Evolutionary conservation across 805 yeast genomes (phyloP).

Genomic region (Alloascoidea hylecoeti): DNA sequence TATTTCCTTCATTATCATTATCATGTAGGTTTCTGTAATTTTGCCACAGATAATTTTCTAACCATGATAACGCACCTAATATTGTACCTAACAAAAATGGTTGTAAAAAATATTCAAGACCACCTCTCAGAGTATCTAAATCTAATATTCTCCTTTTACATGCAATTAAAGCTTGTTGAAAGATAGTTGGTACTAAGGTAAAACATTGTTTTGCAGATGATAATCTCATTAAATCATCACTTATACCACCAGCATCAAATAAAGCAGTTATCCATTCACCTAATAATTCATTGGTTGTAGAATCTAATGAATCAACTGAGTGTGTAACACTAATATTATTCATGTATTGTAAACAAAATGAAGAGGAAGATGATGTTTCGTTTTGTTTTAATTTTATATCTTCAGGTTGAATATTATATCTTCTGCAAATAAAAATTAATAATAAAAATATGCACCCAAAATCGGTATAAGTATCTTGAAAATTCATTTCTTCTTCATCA

Average conservation of each 20-base stretch:
- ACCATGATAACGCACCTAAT: constrained; percentile 39
- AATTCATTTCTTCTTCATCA: constrained; percentile 42
- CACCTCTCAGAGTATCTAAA: constrained; percentile 49
- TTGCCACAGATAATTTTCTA: constrained; percentile 24
- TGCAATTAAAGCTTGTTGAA: constrained; percentile 59
- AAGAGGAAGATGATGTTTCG: neutral
- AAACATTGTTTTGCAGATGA: constrained; percentile 56
- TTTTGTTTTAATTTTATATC: constrained; percentile 2
- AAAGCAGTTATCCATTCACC: constrained; percentile 72
- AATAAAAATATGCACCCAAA: constrained; percentile 49
- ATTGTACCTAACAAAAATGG: constrained; percentile 52
- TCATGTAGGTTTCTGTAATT: no score
- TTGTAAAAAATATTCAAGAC: constrained; percentile 78
- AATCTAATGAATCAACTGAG: constrained; percentile 7
- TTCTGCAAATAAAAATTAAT: constrained; percentile 22
- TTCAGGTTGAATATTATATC: constrained; percentile 19
- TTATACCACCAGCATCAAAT: constrained; percentile 71
- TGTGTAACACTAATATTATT: constrained; percentile 6
- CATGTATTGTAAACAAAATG: constrained; percentile 1
- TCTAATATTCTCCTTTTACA: constrained; percentile 40
- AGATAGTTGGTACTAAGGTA: constrained; percentile 54
- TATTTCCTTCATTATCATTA: constrained; percentile 9
- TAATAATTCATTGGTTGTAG: constrained; percentile 16
- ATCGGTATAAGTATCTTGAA: constrained; percentile 55
- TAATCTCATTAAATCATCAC: constrained; percentile 66